Conservation (phyloP, 805 yeast genomes). For the Torulaspora franciscae region DNA sequence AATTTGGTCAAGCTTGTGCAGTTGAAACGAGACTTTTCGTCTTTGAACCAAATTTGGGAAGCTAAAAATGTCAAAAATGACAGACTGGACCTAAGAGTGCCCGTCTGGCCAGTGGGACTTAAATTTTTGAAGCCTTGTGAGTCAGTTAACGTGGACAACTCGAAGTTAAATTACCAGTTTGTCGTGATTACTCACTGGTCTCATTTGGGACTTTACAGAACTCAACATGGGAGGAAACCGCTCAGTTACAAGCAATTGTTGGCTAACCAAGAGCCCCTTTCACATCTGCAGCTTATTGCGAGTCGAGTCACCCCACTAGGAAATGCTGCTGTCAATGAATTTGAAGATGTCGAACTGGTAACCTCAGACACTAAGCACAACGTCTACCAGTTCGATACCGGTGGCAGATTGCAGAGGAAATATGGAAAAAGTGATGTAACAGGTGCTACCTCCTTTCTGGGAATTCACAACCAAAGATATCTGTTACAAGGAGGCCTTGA, state of each 20-base stretch:
- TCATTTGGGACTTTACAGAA: slow-evolving; percentile 68
- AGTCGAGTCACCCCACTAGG: slow-evolving; percentile 18
- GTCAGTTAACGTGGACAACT: slow-evolving; percentile 18
- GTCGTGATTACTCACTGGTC: slow-evolving; percentile 54
- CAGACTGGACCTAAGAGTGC: slow-evolving; percentile 71
- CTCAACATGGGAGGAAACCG: slow-evolving; percentile 66
- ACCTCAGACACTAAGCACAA: slow-evolving; percentile 67
- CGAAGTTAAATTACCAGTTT: slow-evolving; percentile 40
- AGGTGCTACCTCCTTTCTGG: slow-evolving; percentile 37
- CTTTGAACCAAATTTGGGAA: slow-evolving; percentile 46
- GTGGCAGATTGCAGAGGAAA: slow-evolving; percentile 59
- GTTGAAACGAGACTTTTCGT: slow-evolving; percentile 22
- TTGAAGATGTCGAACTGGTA: slow-evolving; percentile 44
- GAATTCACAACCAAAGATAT: slow-evolving; percentile 37
- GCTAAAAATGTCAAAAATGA: slow-evolving; percentile 84
- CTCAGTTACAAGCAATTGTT: slow-evolving; percentile 34
- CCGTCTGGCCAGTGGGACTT: slow-evolving; percentile 64
- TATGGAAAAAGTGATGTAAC: slow-evolving; percentile 77
- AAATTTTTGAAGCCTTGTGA: slow-evolving; percentile 43
- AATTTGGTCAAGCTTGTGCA: slow-evolving; percentile 38
- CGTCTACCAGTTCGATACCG: slow-evolving; percentile 51
- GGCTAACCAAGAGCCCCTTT: slow-evolving; percentile 29
- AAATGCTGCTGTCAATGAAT: slow-evolving; percentile 19
- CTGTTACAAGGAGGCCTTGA: slow-evolving; percentile 82
- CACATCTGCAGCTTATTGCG: slow-evolving; percentile 19